Conservation (phyloP, 345 rosid species). For the Salix brachista region DNA sequence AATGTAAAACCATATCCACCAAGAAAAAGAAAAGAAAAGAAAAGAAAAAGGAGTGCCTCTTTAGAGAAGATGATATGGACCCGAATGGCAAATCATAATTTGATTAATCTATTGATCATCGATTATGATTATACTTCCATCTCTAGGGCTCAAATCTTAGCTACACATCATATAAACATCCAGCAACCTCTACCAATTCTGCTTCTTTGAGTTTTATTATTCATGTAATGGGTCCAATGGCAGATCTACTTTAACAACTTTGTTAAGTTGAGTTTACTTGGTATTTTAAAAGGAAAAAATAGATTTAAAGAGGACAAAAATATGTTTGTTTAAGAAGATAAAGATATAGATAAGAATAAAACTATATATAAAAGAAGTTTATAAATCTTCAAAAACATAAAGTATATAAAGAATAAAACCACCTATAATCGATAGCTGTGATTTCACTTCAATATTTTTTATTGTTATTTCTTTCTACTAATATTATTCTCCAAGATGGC, state of each 20-base stretch:
- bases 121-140: not conserved
- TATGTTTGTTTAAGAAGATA: no score
- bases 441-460: not conserved
- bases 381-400: no score
- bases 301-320: no score
- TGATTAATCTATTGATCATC: not conserved
- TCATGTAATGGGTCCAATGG: not conserved
- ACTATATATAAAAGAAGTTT: no score
- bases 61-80: not conserved
- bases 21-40: not conserved
- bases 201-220: not conserved
- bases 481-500: not conserved
- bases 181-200: not conserved
- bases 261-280: not conserved
- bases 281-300: not conserved
- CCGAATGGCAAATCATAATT: conserved; percentile 4
- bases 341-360: no score
- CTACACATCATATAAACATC: not conserved
- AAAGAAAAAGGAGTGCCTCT: not conserved
- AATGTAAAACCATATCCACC: not conserved
- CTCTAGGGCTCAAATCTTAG: not conserved
- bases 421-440: not conserved
- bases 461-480: not conserved
- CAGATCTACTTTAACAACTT: not conserved
- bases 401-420: no score